These are phyloP conservation scores for Mortierella sp. DNA, from an alignment of 371 early-diverging fungal species.

Conservation along the genomic window DNA sequence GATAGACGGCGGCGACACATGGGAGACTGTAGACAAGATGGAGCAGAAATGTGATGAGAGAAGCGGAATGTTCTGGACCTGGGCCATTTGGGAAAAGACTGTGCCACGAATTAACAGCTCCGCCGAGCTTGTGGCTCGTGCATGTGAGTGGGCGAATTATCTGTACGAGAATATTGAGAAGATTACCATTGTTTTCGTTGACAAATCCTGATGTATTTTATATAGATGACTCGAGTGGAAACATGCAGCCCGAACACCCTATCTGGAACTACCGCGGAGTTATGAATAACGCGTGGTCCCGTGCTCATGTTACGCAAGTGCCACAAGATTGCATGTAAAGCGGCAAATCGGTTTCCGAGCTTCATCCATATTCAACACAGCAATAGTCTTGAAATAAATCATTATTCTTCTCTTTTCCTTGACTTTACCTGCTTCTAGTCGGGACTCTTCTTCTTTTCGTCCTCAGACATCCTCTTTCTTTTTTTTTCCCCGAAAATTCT, in stretches of 20 bases:
- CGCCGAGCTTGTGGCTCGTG: constrained; percentile 73
- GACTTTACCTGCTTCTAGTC: background rate
- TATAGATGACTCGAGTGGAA: constrained; percentile 77
- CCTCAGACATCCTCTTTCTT: background rate
- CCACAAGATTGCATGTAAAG: constrained; percentile 13
- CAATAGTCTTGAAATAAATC: too few species aligned
- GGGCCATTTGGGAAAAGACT: constrained; percentile 80
- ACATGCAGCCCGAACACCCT: constrained; percentile 82
- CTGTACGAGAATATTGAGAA: background rate
- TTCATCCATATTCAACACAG: too few species aligned
- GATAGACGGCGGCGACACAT: constrained; percentile 84
- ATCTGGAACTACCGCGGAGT: constrained; percentile 91
- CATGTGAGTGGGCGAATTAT: constrained; percentile 62
- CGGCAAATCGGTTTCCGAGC: too few species aligned
- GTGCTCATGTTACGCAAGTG: constrained; percentile 21
- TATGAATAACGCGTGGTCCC: constrained; percentile 84
- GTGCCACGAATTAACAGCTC: constrained; percentile 54
- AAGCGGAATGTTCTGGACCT: constrained; percentile 74
- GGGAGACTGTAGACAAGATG: constrained; percentile 72
- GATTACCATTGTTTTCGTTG: background rate
- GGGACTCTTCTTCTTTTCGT: background rate
- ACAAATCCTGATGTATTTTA: background rate
- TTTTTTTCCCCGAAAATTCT: constrained; percentile 16
- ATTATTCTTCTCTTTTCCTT: background rate
- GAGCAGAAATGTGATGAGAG: constrained; percentile 38